Evolutionary conservation across 805 yeast genomes (phyloP).

Genomic region (Pichia pseudocactophila): DNA sequence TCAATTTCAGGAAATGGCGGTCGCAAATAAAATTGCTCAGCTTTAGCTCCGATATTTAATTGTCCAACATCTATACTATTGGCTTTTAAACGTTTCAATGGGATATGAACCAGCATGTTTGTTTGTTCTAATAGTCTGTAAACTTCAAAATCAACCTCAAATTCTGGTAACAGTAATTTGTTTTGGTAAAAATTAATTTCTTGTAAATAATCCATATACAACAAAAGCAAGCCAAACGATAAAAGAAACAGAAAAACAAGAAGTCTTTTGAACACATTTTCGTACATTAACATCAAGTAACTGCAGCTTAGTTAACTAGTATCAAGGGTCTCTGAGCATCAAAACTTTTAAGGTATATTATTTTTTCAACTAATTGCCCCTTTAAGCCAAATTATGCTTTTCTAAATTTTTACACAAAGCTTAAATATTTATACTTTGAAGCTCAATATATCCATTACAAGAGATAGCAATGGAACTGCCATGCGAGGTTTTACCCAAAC

Average conservation of each 20-base stretch:
- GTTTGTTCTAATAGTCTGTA: constrained; percentile 16
- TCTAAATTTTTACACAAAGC: too few species aligned
- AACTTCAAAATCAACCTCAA: constrained; percentile 17
- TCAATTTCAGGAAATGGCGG: constrained; percentile 23
- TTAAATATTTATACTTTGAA: too few species aligned
- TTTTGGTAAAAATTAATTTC: constrained; percentile 22
- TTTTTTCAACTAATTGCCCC: too few species aligned
- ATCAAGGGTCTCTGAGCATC: too few species aligned
- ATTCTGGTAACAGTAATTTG: constrained; percentile 17
- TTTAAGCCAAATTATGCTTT: too few species aligned
- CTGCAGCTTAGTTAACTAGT: too few species aligned
- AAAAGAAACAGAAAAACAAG: constrained; percentile 16
- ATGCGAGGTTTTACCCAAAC: too few species aligned
- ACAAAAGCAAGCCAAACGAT: constrained; percentile 17
- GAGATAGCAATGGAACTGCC: too few species aligned
- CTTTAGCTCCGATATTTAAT: background rate
- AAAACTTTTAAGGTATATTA: too few species aligned
- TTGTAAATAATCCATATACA: constrained; percentile 23
- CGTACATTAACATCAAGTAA: constrained; percentile 14
- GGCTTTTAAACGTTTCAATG: background rate
- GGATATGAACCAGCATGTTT: constrained; percentile 2
- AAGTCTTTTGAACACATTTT: constrained; percentile 15
- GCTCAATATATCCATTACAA: too few species aligned
- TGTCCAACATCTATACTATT: too few species aligned
- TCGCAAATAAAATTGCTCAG: constrained; percentile 10